Base-by-base conservation (phyloP, 441 rosid genomes). In the Hura crepitans region DNA sequence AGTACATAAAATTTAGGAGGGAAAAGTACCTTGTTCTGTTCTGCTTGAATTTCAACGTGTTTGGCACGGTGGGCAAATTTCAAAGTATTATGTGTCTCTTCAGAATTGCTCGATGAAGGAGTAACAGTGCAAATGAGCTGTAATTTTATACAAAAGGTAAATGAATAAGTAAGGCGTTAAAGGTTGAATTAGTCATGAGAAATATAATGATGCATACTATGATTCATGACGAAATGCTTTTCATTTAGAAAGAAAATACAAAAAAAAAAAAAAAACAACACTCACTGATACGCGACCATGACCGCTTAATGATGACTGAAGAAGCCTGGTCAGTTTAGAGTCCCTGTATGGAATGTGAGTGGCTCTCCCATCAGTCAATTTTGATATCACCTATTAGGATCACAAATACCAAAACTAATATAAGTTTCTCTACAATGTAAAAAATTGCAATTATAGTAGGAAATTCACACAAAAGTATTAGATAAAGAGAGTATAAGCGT, bases 71-170 rank as follows among this genome's bases (percentile, higher is more conserved):
- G 92, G 43, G 98, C 97, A 84, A 93, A 93, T 80, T 93, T 93
- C 75, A 93, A 67, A 30, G 98, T 91, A 78, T 91, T 93, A 81
- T 93, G 97, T n/a, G 97, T 91, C 82, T 93, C 98, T 82, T 93
- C 98, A 12, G 84, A 82, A 61, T 85, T 91, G 83, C 98, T 80
- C 58, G 97, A 89, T 57, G 98, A 92, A 79, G 98, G 96, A 50
- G 95, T 93, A 65, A 93, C 88, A 0, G 93, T 91, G 85, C 98
- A 91, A 78, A 93, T 91, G 66, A 93, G 93, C 98, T 93, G 56
- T 77, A 72, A 20, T 66, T 76, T 68, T 60, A 71, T n/a, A n/a
- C n/a, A 61, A 39, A 76, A 78, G 54, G 73, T 79, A 67, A 46
- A 64, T 59, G 62, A 65, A 66, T 69, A 72, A n/a, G n/a, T n/a